Evolutionary conservation across 331 rosid genomes (phyloP).

Genomic region (Cydonia oblonga): DNA sequence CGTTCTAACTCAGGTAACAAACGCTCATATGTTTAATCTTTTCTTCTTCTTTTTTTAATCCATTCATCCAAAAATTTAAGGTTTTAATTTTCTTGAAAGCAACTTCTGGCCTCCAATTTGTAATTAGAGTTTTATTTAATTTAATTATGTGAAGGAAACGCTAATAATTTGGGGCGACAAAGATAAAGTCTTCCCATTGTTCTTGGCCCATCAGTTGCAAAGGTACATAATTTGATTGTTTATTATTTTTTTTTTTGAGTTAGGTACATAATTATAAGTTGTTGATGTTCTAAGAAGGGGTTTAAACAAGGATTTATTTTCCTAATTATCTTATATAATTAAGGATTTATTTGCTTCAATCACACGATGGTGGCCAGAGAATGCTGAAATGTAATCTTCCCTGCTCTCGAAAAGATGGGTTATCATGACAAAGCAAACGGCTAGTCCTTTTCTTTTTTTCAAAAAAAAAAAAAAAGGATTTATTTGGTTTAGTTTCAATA

Average conservation of each 20-base stretch:
- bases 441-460: too few species aligned
- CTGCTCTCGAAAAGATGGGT: too few species aligned
- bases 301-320: background rate
- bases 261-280: too few species aligned
- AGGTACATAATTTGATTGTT: conserved; percentile 5
- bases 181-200: conserved; percentile 24
- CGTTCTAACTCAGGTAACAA: conserved; percentile 23
- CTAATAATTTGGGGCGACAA: conserved; percentile 36
- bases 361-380: too few species aligned
- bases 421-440: too few species aligned
- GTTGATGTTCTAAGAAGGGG: background rate
- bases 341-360: too few species aligned
- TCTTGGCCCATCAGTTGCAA: conserved; percentile 18
- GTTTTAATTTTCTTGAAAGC: background rate
- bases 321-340: background rate
- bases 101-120: background rate
- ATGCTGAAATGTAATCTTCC: too few species aligned
- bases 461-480: too few species aligned
- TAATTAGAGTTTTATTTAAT: background rate
- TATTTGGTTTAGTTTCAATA: background rate
- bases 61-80: background rate
- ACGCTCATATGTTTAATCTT: background rate
- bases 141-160: conserved; percentile 21
- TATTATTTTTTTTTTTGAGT: too few species aligned
- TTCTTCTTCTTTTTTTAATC: background rate